Base-by-base conservation (phyloP, 805 yeast species). In the Wickerhamiella kurtzmanii region DNA sequence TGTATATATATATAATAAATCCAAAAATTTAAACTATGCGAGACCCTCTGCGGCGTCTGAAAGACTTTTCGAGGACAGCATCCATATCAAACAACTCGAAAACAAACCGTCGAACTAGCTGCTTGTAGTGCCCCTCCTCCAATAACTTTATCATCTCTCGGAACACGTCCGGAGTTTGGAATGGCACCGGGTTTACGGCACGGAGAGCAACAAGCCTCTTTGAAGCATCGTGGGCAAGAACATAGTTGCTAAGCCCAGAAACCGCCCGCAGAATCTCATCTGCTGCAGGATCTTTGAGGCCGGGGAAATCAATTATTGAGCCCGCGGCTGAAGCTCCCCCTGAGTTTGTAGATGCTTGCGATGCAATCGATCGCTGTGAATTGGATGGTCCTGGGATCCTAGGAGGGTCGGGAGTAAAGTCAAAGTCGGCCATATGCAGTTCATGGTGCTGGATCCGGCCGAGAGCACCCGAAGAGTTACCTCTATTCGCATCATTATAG, bases 41-140 rank as follows among this genome's bases (percentile, higher is more conserved):
- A 18, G 41, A 38, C 25, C 41, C 25, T 18, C 41, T 6, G 8
- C 51, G 40, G 16, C 50, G 53, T n/a, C 48, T 43, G 22, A 47
- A 47, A 11, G 49, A 39, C 19, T 44, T 44, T 43, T 56, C 58
- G 5, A 56, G 28, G 37, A 54, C 47, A 13, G 25, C 35, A n/a
- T 42, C 43, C 19, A 50, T 72, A 46, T 75, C 73, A 53, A 83
- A 75, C 45, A 82, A 64, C 39, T 79, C 88, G 55, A 80, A 72
- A 15, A 86, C 65, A 56, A 78, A 80, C 52, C 76, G 70, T 35
- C 94, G 66, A 17, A 76, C 76, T 3, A 75, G 74, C 45, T 74
- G 76, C 52, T 79, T 74, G 61, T 76, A 82, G 43, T 71, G 72
- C 68, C 64, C 86, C 60, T 61, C 67, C 53, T 69, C 82, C 71